These are phyloP conservation scores for Hyaloscypha hepaticicola DNA, from an alignment of 495 filamentous ascomycete genomes.

Conservation along the genomic window DNA sequence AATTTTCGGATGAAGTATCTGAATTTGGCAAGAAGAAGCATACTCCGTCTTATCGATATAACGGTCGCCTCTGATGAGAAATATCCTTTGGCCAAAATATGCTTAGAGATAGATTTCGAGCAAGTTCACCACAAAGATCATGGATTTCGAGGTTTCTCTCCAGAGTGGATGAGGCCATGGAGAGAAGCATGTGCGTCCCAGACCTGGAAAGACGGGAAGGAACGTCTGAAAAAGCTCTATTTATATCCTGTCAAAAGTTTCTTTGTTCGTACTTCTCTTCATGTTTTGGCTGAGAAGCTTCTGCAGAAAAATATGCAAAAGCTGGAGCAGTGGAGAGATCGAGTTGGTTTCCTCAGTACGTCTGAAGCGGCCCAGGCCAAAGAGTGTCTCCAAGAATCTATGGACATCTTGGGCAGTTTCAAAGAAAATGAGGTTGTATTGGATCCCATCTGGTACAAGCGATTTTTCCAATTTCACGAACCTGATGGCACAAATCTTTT, in stretches of 20 bases:
- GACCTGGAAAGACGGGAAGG: slow-evolving; percentile 10
- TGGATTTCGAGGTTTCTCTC: not conserved
- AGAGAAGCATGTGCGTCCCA: not conserved
- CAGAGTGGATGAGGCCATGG: not conserved
- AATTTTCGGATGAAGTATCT: not conserved
- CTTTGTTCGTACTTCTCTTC: slow-evolving; percentile 2
- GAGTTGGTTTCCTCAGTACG: not conserved
- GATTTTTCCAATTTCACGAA: not conserved
- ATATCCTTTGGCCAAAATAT: not conserved
- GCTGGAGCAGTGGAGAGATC: not conserved
- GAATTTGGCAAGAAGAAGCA: not conserved
- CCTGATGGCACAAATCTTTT: not conserved
- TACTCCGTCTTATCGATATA: not conserved
- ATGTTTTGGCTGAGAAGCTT: slow-evolving; percentile 15
- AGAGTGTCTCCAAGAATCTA: not conserved
- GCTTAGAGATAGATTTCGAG: slow-evolving; percentile 2
- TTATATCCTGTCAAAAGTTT: too few species aligned
- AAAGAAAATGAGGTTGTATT: not conserved
- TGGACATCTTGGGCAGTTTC: slow-evolving; percentile 9
- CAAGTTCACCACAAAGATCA: not conserved
- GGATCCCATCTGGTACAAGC: not conserved
- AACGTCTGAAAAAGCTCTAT: too few species aligned
- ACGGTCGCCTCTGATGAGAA: not conserved
- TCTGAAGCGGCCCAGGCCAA: not conserved
- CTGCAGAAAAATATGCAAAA: slow-evolving; percentile 4